Base-by-base conservation (phyloP, 768 basidiomycete species). In the Leccinum broughii region DNA sequence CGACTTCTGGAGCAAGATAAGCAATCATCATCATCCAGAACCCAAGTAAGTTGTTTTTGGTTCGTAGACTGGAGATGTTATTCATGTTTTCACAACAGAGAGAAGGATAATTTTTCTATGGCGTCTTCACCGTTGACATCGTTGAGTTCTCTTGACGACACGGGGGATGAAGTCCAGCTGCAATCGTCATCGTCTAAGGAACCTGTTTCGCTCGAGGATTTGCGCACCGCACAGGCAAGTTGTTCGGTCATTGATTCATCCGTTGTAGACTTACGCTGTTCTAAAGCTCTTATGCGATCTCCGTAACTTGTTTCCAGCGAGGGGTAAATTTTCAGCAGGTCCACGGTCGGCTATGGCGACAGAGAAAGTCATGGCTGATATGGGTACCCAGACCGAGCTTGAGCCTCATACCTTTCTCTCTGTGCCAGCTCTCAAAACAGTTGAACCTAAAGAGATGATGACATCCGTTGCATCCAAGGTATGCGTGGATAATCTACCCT, bases 1-100 rank as follows among this genome's bases (percentile, higher is more conserved):
- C 52, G 96, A 99, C 73, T 99, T 99, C 70, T 98, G 96, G 95
- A 88, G 85, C 58, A 95, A 90, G 72, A 79, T 92, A 59, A 83
- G 76, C 64, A 74, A 77, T 57, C 81, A 80, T 59, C 74, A 68
- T 32, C 75, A 75, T 61, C 74, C 70, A 37, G 75, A 75, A 57
- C 63, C 75, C 51, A 77, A 73, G 86, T 85, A 64, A 65, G 78
- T 76, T 56, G 58, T 10, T 46, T 53, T 26, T 14, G n/a, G 9
- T 28, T 39, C 20, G 28, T 41, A n/a, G 41, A 49, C 39, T 46
- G 11, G 20, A 52, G 34, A 55, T 8, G 20, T 35, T 62, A 24
- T 56, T 48, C 22, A 51, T 56, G 52, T 54, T 46, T 54, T 17
- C 20, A 39, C 59, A 39, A 39, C 44, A 69, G 62, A 55, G 65